These are phyloP conservation scores for Globisporangium splendens DNA, from an alignment of 352 stramenopile genomes.

Conservation along the genomic window DNA sequence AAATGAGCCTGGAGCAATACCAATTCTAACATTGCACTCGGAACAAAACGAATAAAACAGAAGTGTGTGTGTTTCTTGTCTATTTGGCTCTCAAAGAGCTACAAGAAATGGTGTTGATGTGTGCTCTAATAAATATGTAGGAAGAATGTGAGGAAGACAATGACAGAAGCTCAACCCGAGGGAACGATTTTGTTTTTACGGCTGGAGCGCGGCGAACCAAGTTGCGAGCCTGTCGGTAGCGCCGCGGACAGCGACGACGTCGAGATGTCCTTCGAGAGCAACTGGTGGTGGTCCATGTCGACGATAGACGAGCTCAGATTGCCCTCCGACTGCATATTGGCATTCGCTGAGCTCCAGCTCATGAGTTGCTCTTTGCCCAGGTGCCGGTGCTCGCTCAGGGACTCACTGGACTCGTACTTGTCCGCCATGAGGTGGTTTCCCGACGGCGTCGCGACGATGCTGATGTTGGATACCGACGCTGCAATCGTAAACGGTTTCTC, in stretches of 20 bases:
- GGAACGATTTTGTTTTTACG: constrained; percentile 39
- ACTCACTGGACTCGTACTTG: neutral
- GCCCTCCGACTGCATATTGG: constrained; percentile 12
- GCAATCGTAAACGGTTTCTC: constrained; percentile 12
- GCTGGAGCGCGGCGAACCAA: constrained; percentile 19
- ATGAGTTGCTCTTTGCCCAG: constrained; percentile 8
- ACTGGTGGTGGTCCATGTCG: constrained; percentile 13
- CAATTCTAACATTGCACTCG: constrained; percentile 29
- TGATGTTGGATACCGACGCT: constrained; percentile 18
- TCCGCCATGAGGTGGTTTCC: neutral
- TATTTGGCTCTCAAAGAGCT: neutral
- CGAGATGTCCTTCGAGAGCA: constrained; percentile 17
- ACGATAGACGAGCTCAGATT: constrained; percentile 12
- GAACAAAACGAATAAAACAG: neutral
- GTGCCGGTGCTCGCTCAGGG: neutral
- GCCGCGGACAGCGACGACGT: constrained; percentile 17
- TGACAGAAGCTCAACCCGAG: constrained; percentile 23
- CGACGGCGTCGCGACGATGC: constrained; percentile 15
- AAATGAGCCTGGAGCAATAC: constrained; percentile 68
- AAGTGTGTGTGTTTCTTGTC: neutral
- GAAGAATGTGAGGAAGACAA: constrained; percentile 10
- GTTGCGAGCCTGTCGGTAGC: constrained; percentile 7
- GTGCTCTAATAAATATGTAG: neutral
- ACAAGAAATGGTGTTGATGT: neutral
- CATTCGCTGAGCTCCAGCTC: constrained; percentile 9